Evolutionary conservation across 2,329 filamentous ascomycete species (phyloP).

Genomic region (Ascochyta pisi): DNA sequence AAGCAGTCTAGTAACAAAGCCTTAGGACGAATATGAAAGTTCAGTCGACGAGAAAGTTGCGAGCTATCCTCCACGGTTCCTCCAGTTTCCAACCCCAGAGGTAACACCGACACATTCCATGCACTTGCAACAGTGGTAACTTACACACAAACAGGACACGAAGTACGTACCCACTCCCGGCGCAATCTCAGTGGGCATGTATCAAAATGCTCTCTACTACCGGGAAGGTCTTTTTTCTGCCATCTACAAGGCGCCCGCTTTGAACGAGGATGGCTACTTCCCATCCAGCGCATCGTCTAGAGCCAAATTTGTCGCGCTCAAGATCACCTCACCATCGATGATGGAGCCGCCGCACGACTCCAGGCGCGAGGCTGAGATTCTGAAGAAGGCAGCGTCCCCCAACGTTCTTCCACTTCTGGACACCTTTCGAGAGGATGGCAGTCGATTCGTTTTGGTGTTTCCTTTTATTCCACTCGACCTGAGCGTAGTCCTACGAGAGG

Average conservation of each 20-base stretch:
- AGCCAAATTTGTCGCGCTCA: conserved; percentile 70
- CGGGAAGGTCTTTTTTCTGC: conserved; percentile 78
- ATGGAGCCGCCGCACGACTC: conserved; percentile 84
- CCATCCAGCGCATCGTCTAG: conserved; percentile 25
- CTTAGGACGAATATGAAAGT: conserved; percentile 45
- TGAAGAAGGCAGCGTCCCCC: conserved; percentile 64
- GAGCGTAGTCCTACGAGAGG: conserved; percentile 66
- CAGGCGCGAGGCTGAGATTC: conserved; percentile 76
- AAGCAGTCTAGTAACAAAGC: conserved; percentile 25
- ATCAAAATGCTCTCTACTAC: conserved; percentile 63
- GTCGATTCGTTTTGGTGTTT: conserved; percentile 79
- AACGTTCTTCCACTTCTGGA: conserved; percentile 73
- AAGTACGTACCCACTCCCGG: conserved; percentile 45
- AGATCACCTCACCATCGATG: conserved; percentile 78
- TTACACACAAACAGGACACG: conserved; percentile 27
- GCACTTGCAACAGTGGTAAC: neutral
- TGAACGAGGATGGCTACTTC: conserved; percentile 43
- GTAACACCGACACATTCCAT: conserved; percentile 12
- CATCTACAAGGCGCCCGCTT: conserved; percentile 72
- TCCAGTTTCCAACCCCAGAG: conserved; percentile 37
- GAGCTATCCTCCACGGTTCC: conserved; percentile 23
- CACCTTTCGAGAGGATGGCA: conserved; percentile 72
- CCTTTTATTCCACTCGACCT: conserved; percentile 82
- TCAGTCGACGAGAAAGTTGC: conserved; percentile 34
- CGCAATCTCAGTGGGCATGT: conserved; percentile 60